phyloP scores from a whole-genome alignment of 805 yeast species.

The Blastobotrys terrestris region DNA sequence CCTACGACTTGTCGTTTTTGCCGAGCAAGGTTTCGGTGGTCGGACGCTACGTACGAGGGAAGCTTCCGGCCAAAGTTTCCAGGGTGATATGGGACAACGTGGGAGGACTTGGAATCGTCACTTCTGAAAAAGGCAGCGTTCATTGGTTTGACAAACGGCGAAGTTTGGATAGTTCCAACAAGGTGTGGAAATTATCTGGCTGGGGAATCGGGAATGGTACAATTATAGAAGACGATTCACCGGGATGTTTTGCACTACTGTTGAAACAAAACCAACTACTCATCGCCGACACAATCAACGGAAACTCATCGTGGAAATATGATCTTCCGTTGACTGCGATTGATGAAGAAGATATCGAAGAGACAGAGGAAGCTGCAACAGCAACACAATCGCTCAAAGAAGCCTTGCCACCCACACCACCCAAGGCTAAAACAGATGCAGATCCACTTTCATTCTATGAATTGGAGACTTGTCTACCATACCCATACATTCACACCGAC shows the following conservation, averaged over 20 bases:
- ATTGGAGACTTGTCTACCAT: constrained; percentile 24
- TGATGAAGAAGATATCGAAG: constrained; percentile 1
- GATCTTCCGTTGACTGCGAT: constrained; percentile 35
- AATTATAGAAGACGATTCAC: not conserved
- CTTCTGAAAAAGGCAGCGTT: constrained; percentile 49
- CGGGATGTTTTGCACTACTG: constrained; percentile 1
- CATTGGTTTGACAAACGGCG: constrained; percentile 47
- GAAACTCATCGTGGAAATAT: constrained; percentile 33
- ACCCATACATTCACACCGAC: constrained; percentile 23
- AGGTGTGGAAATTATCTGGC: constrained; percentile 22
- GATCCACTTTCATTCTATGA: constrained; percentile 24
- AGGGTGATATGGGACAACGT: constrained; percentile 49
- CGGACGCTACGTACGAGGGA: constrained; percentile 58
- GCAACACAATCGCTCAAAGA: not conserved
- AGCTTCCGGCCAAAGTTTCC: constrained; percentile 49
- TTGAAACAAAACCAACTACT: constrained; percentile 14
- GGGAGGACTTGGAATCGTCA: constrained; percentile 46
- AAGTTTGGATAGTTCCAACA: constrained; percentile 15
- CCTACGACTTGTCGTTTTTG: constrained; percentile 56
- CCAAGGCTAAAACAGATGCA: not conserved
- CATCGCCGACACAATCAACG: constrained; percentile 13
- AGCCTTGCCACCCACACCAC: not conserved
- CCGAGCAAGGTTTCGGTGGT: constrained; percentile 46
- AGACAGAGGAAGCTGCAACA: not conserved
- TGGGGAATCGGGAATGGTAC: constrained; percentile 17